phyloP scores from a whole-genome alignment of 768 basidiomycete genomes.

The Russula emetica region DNA sequence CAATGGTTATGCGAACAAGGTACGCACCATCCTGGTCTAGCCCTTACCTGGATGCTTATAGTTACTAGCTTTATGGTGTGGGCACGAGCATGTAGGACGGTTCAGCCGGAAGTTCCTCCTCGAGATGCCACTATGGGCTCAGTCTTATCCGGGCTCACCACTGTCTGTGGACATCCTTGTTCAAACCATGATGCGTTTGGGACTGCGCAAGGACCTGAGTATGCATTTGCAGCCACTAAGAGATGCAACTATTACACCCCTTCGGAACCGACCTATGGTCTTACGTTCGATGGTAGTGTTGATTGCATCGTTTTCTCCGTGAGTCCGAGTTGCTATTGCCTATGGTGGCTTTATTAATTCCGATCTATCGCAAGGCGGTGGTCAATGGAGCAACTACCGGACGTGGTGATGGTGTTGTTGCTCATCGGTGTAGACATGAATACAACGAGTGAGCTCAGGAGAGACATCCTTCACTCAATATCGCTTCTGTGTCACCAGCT shows the following conservation, averaged over 20 bases:
- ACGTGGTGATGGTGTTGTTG: conserved; percentile 47
- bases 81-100: conserved; percentile 9
- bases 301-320: conserved; percentile 18
- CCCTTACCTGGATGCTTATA: conserved; percentile 5
- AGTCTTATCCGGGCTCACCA: conserved; percentile 18
- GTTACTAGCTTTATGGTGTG: conserved; percentile 18
- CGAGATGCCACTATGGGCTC: conserved; percentile 20
- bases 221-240: not conserved
- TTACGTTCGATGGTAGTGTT: conserved; percentile 16
- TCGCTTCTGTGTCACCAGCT: conserved; percentile 45
- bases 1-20: conserved; percentile 45
- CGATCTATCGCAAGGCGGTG: conserved; percentile 31
- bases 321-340: not conserved
- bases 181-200: conserved; percentile 19
- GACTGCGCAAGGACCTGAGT: conserved; percentile 9
- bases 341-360: not conserved
- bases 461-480: conserved; percentile 45
- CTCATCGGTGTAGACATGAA: conserved; percentile 55
- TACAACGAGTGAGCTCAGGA: conserved; percentile 42
- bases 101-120: conserved; percentile 20
- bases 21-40: conserved; percentile 25
- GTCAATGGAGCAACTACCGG: conserved; percentile 41
- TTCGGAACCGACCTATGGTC: conserved; percentile 13
- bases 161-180: conserved; percentile 14
- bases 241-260: conserved; percentile 2